Conservation (phyloP, 2,329 filamentous ascomycete genomes). For the Chaetomiaceae sp. region DNA sequence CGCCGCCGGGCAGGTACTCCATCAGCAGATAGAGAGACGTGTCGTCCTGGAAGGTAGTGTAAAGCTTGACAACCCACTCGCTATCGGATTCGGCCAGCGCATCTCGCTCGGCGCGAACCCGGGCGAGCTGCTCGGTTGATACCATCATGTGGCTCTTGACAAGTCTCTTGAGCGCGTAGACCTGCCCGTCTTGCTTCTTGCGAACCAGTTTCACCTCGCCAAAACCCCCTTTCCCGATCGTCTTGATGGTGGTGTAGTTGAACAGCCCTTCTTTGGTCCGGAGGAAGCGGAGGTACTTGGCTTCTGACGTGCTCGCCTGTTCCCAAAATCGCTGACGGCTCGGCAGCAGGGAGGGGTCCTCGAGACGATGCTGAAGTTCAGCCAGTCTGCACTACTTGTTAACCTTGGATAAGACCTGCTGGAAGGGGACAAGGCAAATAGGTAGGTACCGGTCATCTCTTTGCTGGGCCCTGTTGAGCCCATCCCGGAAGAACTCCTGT, state of each 20-base stretch:
- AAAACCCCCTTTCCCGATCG: conserved; percentile 98
- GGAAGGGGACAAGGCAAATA: background rate
- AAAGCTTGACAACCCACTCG: conserved; percentile 97
- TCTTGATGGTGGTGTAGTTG: conserved; percentile 93
- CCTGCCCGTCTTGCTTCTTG: conserved; percentile 90
- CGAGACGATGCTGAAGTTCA: conserved; percentile 80
- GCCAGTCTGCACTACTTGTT: conserved; percentile 60
- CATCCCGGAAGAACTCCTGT: background rate
- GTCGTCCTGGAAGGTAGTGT: conserved; percentile 93
- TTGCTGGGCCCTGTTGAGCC: conserved; percentile 65
- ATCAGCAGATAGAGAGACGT: conserved; percentile 99
- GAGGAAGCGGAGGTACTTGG: conserved; percentile 86
- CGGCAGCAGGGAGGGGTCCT: conserved; percentile 64
- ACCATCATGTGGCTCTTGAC: conserved; percentile 99
- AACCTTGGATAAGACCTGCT: background rate
- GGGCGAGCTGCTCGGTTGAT: conserved; percentile 94
- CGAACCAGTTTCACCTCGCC: conserved; percentile 97
- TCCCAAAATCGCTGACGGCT: conserved; percentile 36
- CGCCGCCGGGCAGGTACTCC: conserved; percentile 97
- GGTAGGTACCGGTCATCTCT: conserved; percentile 78
- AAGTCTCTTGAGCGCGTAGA: conserved; percentile 96
- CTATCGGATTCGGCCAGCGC: conserved; percentile 97
- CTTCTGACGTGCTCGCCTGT: conserved; percentile 78
- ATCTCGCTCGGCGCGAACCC: conserved; percentile 94
- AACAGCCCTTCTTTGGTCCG: conserved; percentile 87